A percentile compares a stretch with the other conserved stretches of the same genome.
Conservation (phyloP, 1,139 yeast genomes). For the Groenewaldozyma auringiensis region DNA sequence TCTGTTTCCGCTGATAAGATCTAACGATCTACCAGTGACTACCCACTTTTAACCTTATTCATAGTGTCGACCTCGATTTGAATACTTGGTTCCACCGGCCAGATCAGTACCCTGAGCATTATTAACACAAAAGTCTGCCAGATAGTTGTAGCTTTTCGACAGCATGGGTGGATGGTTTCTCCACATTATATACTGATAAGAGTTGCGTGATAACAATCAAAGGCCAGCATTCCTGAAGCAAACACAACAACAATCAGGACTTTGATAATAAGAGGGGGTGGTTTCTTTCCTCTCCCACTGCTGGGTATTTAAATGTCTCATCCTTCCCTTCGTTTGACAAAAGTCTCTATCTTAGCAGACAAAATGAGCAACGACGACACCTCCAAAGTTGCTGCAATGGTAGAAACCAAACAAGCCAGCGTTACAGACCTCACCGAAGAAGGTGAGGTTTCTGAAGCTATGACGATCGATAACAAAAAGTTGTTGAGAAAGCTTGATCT, state of each 20-base stretch:
- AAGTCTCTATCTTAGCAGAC: neutral
- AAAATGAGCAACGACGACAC: neutral
- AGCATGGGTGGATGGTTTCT: too few species aligned
- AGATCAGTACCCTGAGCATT: too few species aligned
- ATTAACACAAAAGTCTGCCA: too few species aligned
- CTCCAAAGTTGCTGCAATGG: neutral
- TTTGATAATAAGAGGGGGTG: too few species aligned
- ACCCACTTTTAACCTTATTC: neutral
- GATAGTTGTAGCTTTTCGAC: too few species aligned
- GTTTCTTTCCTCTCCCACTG: too few species aligned
- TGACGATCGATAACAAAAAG: conserved; percentile 3
- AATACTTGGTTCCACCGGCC: too few species aligned
- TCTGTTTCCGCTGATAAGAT: neutral
- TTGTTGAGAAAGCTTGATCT: conserved; percentile 17
- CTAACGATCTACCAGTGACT: neutral
- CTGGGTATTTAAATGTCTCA: neutral
- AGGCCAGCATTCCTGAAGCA: too few species aligned
- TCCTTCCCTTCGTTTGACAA: neutral
- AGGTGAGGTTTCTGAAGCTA: neutral
- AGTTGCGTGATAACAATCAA: too few species aligned
- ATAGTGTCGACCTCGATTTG: too few species aligned
- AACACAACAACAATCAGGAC: too few species aligned
- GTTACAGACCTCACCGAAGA: neutral
- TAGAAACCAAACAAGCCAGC: neutral
- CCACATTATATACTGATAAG: too few species aligned